Evolutionary conservation across 1,284 basidiomycete species (phyloP), one percentile per base, ranked within the genome.

Genomic region (Lignosus rhinocerotis): DNA sequence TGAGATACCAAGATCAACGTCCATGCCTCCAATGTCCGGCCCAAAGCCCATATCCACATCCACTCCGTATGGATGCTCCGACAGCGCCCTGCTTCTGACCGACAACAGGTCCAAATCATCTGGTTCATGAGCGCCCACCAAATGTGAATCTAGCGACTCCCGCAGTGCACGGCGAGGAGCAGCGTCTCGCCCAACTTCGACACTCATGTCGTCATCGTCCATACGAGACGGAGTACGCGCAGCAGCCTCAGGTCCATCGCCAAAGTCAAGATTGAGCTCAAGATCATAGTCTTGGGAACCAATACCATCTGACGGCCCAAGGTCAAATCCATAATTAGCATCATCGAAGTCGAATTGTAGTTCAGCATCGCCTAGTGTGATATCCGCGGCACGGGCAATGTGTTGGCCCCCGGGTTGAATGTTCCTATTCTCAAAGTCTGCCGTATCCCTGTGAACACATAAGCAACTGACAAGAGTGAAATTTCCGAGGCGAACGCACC

Each of bases 221-320:
- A 54, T 56, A 25, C 53, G 60, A 36, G 73, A 65, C 8, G 60
- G 64, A 12, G 61, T 58, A 41, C 54, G 67, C 30, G 61, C 70
- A 6, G 72, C 74, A 59, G 74, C 76, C 17, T 69, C 69, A 0
- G 76, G 78, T 9, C 78, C 83, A 60, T 86, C 87, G 39, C 83
- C 89, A 67, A 87, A 90, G 66, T 88, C 82, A 48, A 93, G 78
- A 55, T 86, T 89, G 21, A 92, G 75, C 67, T 91, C 88, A 51
- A 92, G 67, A 52, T 87, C 86, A 62, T 79, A 94, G 71, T 94
- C 92, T 70, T 93, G 89, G 0, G 91, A 93, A 41, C 92, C 93
- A 65, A 95, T 91, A 44, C 92, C 92, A 63, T 90, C 90, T 0
- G 83, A 82, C 7, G 87, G 87, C 3, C 88, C 90, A 34, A 92